Conservation (phyloP, 2,329 filamentous ascomycete species). For the Pseudopithomyces chartarum region DNA sequence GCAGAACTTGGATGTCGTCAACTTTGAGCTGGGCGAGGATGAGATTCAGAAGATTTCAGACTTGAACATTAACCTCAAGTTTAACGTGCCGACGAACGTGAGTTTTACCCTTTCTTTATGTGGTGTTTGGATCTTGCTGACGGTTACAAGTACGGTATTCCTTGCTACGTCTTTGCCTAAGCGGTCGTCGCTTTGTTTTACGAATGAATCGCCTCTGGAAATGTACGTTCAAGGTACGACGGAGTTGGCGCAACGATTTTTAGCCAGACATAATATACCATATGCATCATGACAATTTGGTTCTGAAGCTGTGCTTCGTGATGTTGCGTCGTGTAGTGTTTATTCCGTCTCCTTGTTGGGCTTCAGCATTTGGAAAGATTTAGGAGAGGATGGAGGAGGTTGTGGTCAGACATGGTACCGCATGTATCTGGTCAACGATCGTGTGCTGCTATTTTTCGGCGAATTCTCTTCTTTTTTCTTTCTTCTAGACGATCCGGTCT, state of each 20-base stretch:
- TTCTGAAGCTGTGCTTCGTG: neutral
- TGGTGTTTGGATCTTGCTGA: slow-evolving; percentile 18
- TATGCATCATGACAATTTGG: neutral
- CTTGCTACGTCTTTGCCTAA: slow-evolving; percentile 42
- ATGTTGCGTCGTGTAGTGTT: neutral
- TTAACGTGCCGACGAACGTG: slow-evolving; percentile 43
- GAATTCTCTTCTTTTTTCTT: no score
- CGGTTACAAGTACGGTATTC: slow-evolving; percentile 39
- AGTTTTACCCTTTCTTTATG: slow-evolving; percentile 11
- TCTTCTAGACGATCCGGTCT: no score
- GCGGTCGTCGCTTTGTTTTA: neutral
- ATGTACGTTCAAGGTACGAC: slow-evolving; percentile 3
- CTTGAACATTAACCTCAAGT: slow-evolving; percentile 38
- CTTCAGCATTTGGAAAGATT: neutral
- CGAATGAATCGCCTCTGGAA: neutral
- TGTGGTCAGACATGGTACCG: no score
- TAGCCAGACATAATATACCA: neutral
- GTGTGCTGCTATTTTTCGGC: no score
- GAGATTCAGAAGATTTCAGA: slow-evolving; percentile 39
- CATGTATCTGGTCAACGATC: no score
- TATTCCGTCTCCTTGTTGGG: neutral
- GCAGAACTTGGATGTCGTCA: slow-evolving; percentile 39
- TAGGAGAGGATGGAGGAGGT: no score
- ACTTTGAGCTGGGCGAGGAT: slow-evolving; percentile 34
- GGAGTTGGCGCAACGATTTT: neutral